Conservation (phyloP, 805 yeast genomes). For the Candida berthetii region DNA sequence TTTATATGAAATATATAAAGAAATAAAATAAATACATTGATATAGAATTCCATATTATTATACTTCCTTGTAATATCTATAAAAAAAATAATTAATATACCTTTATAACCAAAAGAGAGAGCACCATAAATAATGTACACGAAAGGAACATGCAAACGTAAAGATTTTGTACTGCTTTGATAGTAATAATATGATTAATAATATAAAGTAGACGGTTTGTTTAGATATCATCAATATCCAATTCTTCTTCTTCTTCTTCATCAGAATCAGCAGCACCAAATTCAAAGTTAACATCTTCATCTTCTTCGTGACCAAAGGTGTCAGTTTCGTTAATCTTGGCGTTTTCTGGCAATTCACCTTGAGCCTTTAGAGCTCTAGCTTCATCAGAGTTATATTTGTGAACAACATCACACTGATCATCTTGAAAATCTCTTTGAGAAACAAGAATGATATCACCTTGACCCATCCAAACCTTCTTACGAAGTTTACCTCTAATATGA, state of each 20-base stretch:
- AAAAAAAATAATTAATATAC: conserved; percentile 18
- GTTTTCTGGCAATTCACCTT: conserved; percentile 95
- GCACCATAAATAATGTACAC: neutral
- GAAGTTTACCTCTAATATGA: conserved; percentile 96
- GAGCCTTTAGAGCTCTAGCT: conserved; percentile 91
- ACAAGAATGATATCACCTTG: conserved; percentile 97
- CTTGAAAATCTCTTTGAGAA: conserved; percentile 97
- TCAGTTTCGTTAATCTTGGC: conserved; percentile 98
- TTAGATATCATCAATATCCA: conserved; percentile 94
- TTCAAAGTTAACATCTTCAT: conserved; percentile 96
- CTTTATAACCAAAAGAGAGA: conserved; percentile 16
- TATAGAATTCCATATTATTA: too few relatives aligned
- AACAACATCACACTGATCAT: conserved; percentile 95
- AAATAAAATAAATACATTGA: too few relatives aligned
- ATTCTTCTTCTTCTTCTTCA: conserved; percentile 59
- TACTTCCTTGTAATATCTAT: neutral
- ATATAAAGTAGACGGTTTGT: conserved; percentile 12
- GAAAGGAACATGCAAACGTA: neutral
- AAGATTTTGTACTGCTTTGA: too few relatives aligned
- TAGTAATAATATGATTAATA: conserved; percentile 5
- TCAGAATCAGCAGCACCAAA: conserved; percentile 90
- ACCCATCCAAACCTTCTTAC: conserved; percentile 99
- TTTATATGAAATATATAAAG: neutral
- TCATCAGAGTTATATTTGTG: conserved; percentile 96
- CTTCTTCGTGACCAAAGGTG: conserved; percentile 93